Base-by-base conservation (phyloP, 179 eudicot species). In the Monotropa hypopitys region DNA sequence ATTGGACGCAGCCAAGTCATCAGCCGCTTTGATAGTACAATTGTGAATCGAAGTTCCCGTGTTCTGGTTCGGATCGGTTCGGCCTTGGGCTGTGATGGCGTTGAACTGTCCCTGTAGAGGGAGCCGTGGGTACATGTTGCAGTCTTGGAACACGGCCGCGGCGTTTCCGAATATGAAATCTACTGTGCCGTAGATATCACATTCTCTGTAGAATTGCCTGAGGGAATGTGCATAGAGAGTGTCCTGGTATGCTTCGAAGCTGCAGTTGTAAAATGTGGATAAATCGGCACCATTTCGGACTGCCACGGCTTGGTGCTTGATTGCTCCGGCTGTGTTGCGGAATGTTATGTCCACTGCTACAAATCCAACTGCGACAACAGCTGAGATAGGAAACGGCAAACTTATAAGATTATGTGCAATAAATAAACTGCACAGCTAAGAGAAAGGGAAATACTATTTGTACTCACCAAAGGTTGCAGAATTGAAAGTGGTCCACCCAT, bases 381-480 rank as follows among this genome's bases (percentile, higher is more conserved):
- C 91, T 88, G 87, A 77, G 77, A 77, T 30, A 57, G 23, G 13
- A 5, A 4, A 59, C 3, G 33, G 16, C 16, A 12, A 26, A 10
- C 7, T n/a, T 8, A 18, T 26, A 3, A 59, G 65, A 11, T 59
- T 59, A 7, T 7, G 11, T n/a, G 57, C 9, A 21, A 56, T n/a
- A n/a, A n/a, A n/a, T n/a, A n/a, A n/a, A 7, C 6, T 56, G 12
- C 61, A 54, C 61, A 21, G n/a, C n/a, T n/a, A n/a, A n/a, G 1
- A 1, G 40, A 35, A 4, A 35, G 40, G 40, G 5, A 38, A 38
- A 4, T 35, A 38, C 3, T 12, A 56, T 7, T 13, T 12, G 11
- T 9, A 18, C 87, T 80, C 88, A 89, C 92, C 88, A 65, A 90
- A 84, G 15, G 96, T 89, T 33, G 91, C 93, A 50, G 91, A 83